Conservation (phyloP, 495 filamentous ascomycete genomes). For the Parathielavia appendiculata region DNA sequence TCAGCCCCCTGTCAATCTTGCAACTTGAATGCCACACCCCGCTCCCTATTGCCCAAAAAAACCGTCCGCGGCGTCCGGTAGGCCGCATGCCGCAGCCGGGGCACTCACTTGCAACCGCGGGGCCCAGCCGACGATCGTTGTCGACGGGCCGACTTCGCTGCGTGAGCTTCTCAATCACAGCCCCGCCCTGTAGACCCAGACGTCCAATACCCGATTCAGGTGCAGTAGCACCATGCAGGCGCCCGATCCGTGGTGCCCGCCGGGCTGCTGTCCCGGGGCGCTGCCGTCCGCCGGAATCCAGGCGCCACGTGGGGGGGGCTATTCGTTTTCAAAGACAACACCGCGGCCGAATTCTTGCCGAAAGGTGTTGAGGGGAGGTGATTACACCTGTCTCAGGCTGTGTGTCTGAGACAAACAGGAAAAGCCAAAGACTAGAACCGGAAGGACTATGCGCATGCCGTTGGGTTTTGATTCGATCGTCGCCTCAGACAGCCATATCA, state of each 20-base stretch:
- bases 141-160: not conserved
- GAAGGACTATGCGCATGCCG: too few species aligned
- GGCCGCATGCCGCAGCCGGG: not conserved
- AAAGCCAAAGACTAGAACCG: too few species aligned
- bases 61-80: not conserved
- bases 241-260: conserved; percentile 22
- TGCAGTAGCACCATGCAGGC: conserved; percentile 30
- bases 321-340: not conserved
- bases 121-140: not conserved
- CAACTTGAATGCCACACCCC: conserved; percentile 24
- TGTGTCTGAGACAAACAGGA: too few species aligned
- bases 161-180: too few species aligned
- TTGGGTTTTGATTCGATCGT: too few species aligned
- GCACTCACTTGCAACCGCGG: too few species aligned
- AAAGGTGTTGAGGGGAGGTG: too few species aligned
- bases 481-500: too few species aligned
- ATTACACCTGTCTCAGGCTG: too few species aligned
- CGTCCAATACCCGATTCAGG: conserved; percentile 14
- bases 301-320: conserved; percentile 2
- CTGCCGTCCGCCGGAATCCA: not conserved
- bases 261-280: too few species aligned
- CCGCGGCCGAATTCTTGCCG: not conserved
- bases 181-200: not conserved
- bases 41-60: not conserved
- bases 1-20: conserved; percentile 11